A percentile compares a stretch with the other conserved stretches of the same genome.
Evolutionary conservation across 345 rosid species (phyloP).

Genomic region (Lepidium sativum): DNA sequence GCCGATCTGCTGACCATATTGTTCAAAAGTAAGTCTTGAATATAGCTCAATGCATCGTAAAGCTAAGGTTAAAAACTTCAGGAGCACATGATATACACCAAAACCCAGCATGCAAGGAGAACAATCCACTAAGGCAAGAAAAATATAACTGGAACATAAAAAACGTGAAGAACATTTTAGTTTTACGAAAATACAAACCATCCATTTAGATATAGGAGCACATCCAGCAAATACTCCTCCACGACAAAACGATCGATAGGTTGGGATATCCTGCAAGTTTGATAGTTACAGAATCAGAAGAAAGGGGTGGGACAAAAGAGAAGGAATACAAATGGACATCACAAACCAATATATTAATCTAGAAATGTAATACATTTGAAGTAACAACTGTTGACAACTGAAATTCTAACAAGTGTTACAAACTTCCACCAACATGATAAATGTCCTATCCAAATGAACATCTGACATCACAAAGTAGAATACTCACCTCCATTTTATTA

Average conservation of each 20-base stretch:
- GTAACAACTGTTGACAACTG: background rate
- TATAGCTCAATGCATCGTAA: background rate
- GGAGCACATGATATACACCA: slow-evolving; percentile 6
- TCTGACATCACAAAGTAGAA: slow-evolving; percentile 7
- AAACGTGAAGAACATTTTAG: background rate
- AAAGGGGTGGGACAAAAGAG: background rate
- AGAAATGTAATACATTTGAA: background rate
- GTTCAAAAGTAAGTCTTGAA: background rate
- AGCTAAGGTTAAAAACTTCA: background rate
- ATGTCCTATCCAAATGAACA: background rate
- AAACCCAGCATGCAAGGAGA: background rate
- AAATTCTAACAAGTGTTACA: background rate
- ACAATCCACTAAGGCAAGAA: background rate
- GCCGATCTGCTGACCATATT: background rate
- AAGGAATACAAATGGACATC: background rate
- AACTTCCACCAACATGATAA: background rate
- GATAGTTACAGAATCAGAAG: slow-evolving; percentile 5
- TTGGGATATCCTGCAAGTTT: slow-evolving; percentile 71
- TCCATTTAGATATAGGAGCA: slow-evolving; percentile 92
- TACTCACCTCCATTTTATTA: slow-evolving; percentile 69
- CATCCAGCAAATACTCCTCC: slow-evolving; percentile 92
- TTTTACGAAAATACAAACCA: slow-evolving; percentile 50
- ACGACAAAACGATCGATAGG: slow-evolving; percentile 92
- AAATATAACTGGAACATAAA: background rate
- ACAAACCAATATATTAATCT: slow-evolving; percentile 1